Conservation (phyloP, 257 asterid genomes). For the Solanum chiquidenum region DNA sequence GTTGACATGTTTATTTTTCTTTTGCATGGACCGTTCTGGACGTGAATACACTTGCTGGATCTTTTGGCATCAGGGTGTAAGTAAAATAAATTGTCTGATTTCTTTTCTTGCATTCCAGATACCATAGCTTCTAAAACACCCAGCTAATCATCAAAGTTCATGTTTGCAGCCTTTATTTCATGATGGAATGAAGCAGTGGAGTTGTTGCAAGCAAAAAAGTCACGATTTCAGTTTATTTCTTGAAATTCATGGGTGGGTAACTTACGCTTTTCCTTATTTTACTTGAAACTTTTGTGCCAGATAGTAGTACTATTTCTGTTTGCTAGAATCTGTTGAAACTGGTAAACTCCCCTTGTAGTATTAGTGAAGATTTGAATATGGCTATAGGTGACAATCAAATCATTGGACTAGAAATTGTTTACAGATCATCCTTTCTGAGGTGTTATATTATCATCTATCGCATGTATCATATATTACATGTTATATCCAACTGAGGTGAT, state of each 20-base stretch:
- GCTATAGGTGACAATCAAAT: neutral
- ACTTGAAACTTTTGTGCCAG: neutral
- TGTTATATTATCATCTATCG: neutral
- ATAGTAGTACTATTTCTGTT: neutral
- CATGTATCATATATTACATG: neutral
- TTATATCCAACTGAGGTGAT: neutral
- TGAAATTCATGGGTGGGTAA: conserved; percentile 60
- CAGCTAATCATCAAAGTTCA: neutral
- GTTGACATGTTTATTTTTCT: neutral
- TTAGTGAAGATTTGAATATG: neutral
- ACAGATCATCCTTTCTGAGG: neutral
- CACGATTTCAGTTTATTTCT: conserved; percentile 85
- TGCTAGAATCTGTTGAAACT: neutral
- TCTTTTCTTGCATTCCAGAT: neutral
- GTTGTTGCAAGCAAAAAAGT: conserved; percentile 95
- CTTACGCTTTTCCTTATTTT: neutral
- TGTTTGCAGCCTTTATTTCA: conserved; percentile 74
- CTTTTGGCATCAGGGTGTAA: conserved; percentile 24
- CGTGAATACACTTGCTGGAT: neutral
- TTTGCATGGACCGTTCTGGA: neutral
- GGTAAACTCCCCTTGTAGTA: neutral
- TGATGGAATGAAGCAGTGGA: conserved; percentile 97
- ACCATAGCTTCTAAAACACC: neutral
- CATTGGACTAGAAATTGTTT: neutral
- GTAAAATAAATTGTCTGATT: conserved; percentile 5